Base-by-base conservation (phyloP, 306 rosid genomes). In the Pachyrhizus erosus region DNA sequence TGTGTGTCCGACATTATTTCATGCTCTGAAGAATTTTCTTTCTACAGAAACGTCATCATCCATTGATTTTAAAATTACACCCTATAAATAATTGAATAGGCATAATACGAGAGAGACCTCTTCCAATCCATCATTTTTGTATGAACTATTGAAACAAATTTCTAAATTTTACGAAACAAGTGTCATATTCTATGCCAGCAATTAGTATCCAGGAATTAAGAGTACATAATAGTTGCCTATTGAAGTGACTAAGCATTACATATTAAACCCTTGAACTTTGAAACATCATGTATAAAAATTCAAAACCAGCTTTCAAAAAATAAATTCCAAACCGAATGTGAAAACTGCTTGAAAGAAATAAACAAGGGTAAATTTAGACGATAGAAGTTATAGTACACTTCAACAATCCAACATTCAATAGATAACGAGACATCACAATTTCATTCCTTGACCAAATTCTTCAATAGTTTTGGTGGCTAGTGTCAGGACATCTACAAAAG, bases 401-500 rank as follows among this genome's bases (percentile, higher is more conserved):
- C n/a, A 81, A 68, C 21, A 60, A 49, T 76, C 68, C 13, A 84
- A 66, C 10, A 15, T 21, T 46, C 45, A 72, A n/a, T n/a, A n/a
- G n/a, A n/a, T n/a, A n/a, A n/a, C n/a, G n/a, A n/a, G n/a, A n/a
- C n/a, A n/a, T n/a, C n/a, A n/a, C n/a, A n/a, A n/a, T n/a, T n/a
- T n/a, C n/a, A n/a, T n/a, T n/a, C n/a, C n/a, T n/a, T n/a, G n/a
- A n/a, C n/a, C n/a, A n/a, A n/a, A n/a, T n/a, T n/a, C n/a, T n/a
- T n/a, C n/a, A n/a, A 91, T 87, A 21, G 97, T 91, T 85, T 93
- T 89, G 1, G 94, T 90, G 71, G 98, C 96, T 8, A 96, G 92
- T 49, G 87, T 88, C 80, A 92, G 89, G 40, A 87, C 92, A 67
- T 92, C 98, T 2, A 93, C 85, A 77, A 93, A 93, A 73, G 98